Evolutionary conservation across 495 filamentous ascomycete genomes (phyloP), one percentile per base, ranked within the genome.

Genomic region (Penicillium herquei): DNA sequence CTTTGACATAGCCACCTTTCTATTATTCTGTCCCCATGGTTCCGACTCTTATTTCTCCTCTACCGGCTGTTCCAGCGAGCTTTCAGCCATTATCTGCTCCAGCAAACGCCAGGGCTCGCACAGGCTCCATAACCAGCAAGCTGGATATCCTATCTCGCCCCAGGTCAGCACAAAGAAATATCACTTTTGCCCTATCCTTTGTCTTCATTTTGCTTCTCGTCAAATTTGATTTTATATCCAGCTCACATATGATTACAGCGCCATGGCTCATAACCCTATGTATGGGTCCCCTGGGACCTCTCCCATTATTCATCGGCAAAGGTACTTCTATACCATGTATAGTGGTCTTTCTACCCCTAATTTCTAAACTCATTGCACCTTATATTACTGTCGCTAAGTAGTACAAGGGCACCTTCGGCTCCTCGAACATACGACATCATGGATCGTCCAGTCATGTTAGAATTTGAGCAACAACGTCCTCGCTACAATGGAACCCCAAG

Each of bases 261-360:
- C 64, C 39, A 66, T 74, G 56, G 64, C 71, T 51, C 70, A 69
- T 11, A 71, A 72, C 39, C 54, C 62, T 34, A 62, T 70, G 52
- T 76, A 74, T 49, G 64, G 57, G 39, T 49, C 64, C 54, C 61
- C 74, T 39, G 63, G 64, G n/a, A 63, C 62, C 43, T 35, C 62
- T 53, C 71, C 73, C 41, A 56, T 73, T 42, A 65, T 75, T 32
- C 76, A 74, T 56, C 73, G 75, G 34, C 70, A 66, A 78, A 78
- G 75, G 75, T 78, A 75, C 48, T 65, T 63, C 52, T 43, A 52
- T 66, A 54, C 59, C 50, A 59, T 32, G 21, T 39, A 55, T 49
- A 46, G 42, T 49, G 37, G 39, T 55, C 39, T 61, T 46, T 39
- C 43, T 14, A 40, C 41, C 58, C 51, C 44, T 32, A 31, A 52